phyloP scores from a whole-genome alignment of 75 land plant species.

The Adiantum capillusveneris region DNA sequence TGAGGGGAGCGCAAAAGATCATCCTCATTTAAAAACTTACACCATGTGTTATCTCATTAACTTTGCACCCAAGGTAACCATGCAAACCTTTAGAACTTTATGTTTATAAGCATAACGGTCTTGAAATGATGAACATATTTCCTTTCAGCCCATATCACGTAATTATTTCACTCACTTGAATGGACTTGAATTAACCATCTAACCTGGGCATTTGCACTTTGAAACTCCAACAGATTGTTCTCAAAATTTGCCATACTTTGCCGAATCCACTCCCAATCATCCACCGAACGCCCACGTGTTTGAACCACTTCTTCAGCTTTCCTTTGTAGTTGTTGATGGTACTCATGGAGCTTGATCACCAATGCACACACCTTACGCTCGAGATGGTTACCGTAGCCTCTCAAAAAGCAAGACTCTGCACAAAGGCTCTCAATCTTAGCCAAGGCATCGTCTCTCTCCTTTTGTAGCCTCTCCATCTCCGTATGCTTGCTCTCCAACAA shows the following conservation, averaged over 20 bases:
- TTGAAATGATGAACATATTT: too few species aligned
- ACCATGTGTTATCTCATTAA: too few species aligned
- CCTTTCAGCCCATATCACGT: too few species aligned
- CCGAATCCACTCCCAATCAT: constrained; percentile 1
- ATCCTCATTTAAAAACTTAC: too few species aligned
- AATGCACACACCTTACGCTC: neutral
- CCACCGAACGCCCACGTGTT: neutral
- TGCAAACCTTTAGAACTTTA: too few species aligned
- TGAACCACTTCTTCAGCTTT: constrained; percentile 2
- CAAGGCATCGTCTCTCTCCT: constrained; percentile 1
- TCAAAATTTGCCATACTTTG: neutral
- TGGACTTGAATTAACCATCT: too few species aligned
- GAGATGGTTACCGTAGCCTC: neutral
- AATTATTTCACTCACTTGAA: too few species aligned
- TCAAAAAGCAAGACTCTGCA: neutral
- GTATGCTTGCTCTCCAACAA: neutral
- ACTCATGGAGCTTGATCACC: neutral
- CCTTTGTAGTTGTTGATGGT: neutral
- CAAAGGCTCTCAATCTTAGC: neutral
- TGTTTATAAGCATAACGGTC: too few species aligned
- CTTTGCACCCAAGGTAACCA: too few species aligned
- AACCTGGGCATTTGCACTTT: neutral
- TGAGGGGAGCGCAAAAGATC: too few species aligned
- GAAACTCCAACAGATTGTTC: neutral
- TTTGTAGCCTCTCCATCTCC: neutral